Conservation (phyloP, 2,329 filamentous ascomycete genomes). For the Chrysoporthe austroafricana region DNA sequence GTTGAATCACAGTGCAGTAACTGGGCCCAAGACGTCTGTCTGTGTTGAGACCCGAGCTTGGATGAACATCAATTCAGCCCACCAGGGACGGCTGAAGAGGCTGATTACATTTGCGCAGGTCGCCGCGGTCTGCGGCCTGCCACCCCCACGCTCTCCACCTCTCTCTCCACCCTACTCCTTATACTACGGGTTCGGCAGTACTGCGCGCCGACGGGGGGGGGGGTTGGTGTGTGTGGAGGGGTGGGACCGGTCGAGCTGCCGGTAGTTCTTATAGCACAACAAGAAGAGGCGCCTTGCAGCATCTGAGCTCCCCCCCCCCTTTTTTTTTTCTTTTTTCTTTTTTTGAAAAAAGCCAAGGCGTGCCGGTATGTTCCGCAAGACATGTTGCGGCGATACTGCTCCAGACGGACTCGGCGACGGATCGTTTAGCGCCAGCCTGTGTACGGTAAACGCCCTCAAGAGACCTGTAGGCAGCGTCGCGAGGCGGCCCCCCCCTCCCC, state of each 20-base stretch:
- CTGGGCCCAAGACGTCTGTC: neutral
- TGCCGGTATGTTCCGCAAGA: no score
- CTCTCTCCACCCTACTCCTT: neutral
- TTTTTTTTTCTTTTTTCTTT: no score
- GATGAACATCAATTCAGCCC: neutral
- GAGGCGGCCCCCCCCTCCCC: no score
- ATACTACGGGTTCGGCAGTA: neutral
- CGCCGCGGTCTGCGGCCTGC: neutral
- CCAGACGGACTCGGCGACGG: no score
- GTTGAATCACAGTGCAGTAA: conserved; percentile 94
- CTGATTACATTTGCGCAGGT: neutral
- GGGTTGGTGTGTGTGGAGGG: no score
- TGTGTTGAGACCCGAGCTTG: neutral
- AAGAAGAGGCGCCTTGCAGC: no score
- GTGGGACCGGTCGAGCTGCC: neutral
- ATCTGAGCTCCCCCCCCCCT: no score
- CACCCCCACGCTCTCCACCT: neutral
- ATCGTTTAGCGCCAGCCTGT: no score
- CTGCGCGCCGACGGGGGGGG: neutral
- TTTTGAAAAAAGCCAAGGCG: no score
- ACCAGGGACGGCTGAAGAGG: neutral
- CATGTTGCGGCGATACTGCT: no score
- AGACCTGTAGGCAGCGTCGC: no score
- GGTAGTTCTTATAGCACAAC: neutral
- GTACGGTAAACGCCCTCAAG: no score